A percentile compares a stretch with the other conserved stretches of the same genome.
phyloP scores from a whole-genome alignment of 495 filamentous ascomycete genomes.

The Penicillium malachiteum region DNA sequence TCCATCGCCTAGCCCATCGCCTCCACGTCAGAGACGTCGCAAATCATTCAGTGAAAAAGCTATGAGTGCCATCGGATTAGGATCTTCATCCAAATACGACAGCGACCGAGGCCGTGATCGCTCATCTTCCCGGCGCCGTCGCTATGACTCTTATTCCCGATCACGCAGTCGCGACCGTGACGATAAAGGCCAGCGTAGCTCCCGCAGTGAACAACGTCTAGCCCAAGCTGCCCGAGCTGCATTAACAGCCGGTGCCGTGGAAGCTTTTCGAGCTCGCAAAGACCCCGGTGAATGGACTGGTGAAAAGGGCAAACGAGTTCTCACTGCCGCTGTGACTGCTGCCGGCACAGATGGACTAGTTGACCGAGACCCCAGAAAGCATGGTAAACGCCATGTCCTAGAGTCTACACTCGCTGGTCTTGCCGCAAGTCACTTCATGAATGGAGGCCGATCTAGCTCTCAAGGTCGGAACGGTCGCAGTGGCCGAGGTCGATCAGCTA shows the following conservation, averaged over 20 bases:
- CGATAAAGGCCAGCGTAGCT: conserved; percentile 32
- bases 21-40: conserved; percentile 48
- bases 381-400: conserved; percentile 62
- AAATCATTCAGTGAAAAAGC: conserved; percentile 75
- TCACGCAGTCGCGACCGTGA: conserved; percentile 42
- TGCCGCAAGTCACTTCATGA: conserved; percentile 74
- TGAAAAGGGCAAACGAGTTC: conserved; percentile 79
- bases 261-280: conserved; percentile 85
- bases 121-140: conserved; percentile 49
- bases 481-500: conserved; percentile 38
- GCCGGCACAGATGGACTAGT: conserved; percentile 78
- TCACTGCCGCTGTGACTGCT: conserved; percentile 82
- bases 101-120: conserved; percentile 31
- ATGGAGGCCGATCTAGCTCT: conserved; percentile 66
- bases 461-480: conserved; percentile 31
- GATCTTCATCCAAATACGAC: conserved; percentile 22
- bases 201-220: conserved; percentile 63
- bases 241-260: conserved; percentile 77
- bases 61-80: conserved; percentile 63
- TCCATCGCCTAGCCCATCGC: conserved; percentile 43
- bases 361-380: conserved; percentile 69
- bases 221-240: conserved; percentile 85
- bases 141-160: conserved; percentile 54
- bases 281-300: conserved; percentile 82
- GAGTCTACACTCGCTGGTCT: conserved; percentile 86